Conservation (phyloP, 2,329 filamentous ascomycete genomes). For the Colletotrichum simmondsii region DNA sequence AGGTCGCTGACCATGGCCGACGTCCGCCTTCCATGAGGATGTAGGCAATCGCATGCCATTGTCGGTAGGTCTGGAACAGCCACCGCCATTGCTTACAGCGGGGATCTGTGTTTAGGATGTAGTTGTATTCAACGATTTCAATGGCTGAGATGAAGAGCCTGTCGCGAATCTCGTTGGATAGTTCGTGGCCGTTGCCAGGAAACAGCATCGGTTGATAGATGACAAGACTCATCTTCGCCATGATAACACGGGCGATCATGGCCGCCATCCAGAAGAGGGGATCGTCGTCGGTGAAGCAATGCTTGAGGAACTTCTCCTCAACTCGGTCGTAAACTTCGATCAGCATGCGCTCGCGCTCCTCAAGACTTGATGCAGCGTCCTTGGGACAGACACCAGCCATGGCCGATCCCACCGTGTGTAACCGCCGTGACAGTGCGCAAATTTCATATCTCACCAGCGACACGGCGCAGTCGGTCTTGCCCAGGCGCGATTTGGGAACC, state of each 20-base stretch:
- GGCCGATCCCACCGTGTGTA: slow-evolving; percentile 47
- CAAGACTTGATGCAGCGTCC: slow-evolving; percentile 42
- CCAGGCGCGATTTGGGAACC: slow-evolving; percentile 57
- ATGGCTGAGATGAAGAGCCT: slow-evolving; percentile 78
- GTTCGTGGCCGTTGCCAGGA: slow-evolving; percentile 63
- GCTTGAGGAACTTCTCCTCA: slow-evolving; percentile 63
- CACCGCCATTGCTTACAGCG: slow-evolving; percentile 58
- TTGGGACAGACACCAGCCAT: slow-evolving; percentile 44
- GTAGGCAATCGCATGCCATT: slow-evolving; percentile 63
- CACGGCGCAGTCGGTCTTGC: slow-evolving; percentile 63
- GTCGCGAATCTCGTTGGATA: slow-evolving; percentile 72
- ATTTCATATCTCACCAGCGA: slow-evolving; percentile 64
- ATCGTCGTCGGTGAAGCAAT: slow-evolving; percentile 55
- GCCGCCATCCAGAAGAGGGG: slow-evolving; percentile 75
- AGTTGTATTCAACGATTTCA: slow-evolving; percentile 77
- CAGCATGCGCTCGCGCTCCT: slow-evolving; percentile 56
- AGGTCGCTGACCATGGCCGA: slow-evolving; percentile 59
- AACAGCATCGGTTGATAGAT: slow-evolving; percentile 80
- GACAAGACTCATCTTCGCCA: slow-evolving; percentile 82
- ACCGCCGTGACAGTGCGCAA: slow-evolving; percentile 49
- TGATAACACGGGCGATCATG: slow-evolving; percentile 75
- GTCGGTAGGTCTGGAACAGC: slow-evolving; percentile 62
- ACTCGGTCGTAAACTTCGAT: slow-evolving; percentile 64
- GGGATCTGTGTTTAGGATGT: slow-evolving; percentile 71
- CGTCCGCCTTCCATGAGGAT: slow-evolving; percentile 58